These are phyloP conservation scores for Alternaria triticina DNA, from an alignment of 2,329 filamentous ascomycete genomes.

Conservation along the genomic window DNA sequence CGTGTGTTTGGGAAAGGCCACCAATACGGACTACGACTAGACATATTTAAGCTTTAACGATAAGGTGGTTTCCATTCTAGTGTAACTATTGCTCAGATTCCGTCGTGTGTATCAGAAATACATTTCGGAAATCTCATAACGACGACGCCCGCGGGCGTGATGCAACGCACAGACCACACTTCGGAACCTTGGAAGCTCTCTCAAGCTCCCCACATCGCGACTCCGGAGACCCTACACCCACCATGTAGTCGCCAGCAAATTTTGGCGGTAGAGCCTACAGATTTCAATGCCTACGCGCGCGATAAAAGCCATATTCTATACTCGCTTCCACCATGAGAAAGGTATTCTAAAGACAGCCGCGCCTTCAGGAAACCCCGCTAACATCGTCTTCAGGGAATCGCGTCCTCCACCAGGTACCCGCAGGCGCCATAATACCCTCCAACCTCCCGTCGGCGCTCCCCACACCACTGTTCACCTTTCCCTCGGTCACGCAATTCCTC, in stretches of 20 bases:
- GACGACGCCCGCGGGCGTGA: not conserved
- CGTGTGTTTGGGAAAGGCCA: not conserved
- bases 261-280: not conserved
- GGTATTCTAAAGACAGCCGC: constrained; percentile 24
- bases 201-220: constrained; percentile 4
- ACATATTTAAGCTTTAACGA: no score
- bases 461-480: constrained; percentile 79
- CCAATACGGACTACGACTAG: no score
- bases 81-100: no score
- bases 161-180: constrained; percentile 12
- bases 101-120: no score
- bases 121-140: not conserved
- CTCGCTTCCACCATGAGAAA: constrained; percentile 67
- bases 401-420: constrained; percentile 69
- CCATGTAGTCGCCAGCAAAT: constrained; percentile 23
- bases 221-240: constrained; percentile 10
- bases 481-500: constrained; percentile 86
- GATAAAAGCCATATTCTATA: constrained; percentile 71
- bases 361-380: not conserved
- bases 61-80: no score
- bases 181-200: not conserved
- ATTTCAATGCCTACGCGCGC: constrained; percentile 44
- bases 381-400: constrained; percentile 59
- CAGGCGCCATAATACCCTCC: constrained; percentile 60
- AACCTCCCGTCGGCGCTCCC: constrained; percentile 53